Base-by-base conservation (phyloP, 1,284 basidiomycete genomes). In the Volvariella volvacea region DNA sequence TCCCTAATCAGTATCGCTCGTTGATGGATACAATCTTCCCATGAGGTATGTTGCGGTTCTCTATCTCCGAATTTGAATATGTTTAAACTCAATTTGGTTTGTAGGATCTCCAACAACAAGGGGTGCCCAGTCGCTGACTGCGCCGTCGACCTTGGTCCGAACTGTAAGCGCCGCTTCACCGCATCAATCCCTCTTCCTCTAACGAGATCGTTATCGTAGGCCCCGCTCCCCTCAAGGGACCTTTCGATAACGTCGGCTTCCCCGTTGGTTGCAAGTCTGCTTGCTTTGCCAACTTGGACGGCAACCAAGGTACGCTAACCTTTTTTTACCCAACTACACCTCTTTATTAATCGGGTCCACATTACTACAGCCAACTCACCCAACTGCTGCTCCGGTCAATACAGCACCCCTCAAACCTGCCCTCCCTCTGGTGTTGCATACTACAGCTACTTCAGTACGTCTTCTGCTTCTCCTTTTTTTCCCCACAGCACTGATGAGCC, bases 21-120 rank as follows among this genome's bases (percentile, higher is more conserved):
- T 80, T 16, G 76, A 79, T 52, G 77, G 78, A 0, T 76, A 70
- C 58, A 81, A 83, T 58, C 55, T 83, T 6, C 80, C 81, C 7
- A 57, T 43, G 41, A 42, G 25, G 25, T 28, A 28, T 12, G 25
- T 28, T 12, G 6, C 12, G 6, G 25, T 28, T 6, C 6, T 12
- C 12, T 28, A 6, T 6, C 6, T 28, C 25, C 12, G 25, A 28
- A 28, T 6, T 28, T 28, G 6, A 28, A 28, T 28, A 28, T 12
- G 25, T 12, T 12, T 6, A 28, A 28, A 28, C 25, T 28, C 25
- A 28, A 28, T 28, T 28, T 12, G 12, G 25, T 28, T 6, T 12
- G 12, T 12, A 28, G 64, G 2, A 76, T 83, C 50, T 61, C 60
- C 34, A 76, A 76, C 61, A 74, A 68, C 55, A 60, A 58, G 25